Base-by-base conservation (phyloP, 148 eudicot species). In the Oxyria digyna region DNA sequence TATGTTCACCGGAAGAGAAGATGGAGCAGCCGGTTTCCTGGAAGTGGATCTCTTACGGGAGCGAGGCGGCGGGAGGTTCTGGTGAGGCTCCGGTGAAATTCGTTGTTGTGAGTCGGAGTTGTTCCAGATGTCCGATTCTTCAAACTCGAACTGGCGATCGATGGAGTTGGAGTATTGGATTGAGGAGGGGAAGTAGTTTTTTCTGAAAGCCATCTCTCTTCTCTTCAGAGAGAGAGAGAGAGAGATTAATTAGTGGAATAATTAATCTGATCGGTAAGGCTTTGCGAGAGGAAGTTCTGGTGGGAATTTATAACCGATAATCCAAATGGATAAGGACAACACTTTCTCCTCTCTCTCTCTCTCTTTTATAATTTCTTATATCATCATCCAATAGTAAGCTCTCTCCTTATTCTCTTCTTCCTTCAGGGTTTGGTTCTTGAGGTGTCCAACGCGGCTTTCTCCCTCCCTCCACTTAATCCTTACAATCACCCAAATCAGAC, bases 121-220 rank as follows among this genome's bases (percentile, higher is more conserved):
- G 59, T 41, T 70, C 86, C 86, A 85, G 35, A 82, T 11, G 0
- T 82, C 83, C 31, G 86, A 73, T 49, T 85, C 89, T 0, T 85
- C 82, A 50, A 82, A 77, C 40, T 85, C 89, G 72, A 82, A 78
- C 9, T 72, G 76, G 33, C 67, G n/a, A 38, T 55, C 59, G 31
- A 66, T 1, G 40, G 31, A 11, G 71, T 7, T 15, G 71, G 65
- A 35, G 69, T 3, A 66, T 6, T 18, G 45, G 42, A 66, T 37
- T 66, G 37, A 46, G 46, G 69, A 59, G 0, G 35, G 18, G 20
- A 52, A 73, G 77, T 70, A 70, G 76, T 64, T 81, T 48, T 66
- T 75, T 45, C 74, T 67, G 21, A 80, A 15, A 26, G 84, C 76
- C 86, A 80, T 80, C 57, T 32, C n/a, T n/a, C n/a, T n/a, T n/a